Evolutionary conservation across 2,329 filamentous ascomycete species (phyloP).

Genomic region (Myriangium duriaei): DNA sequence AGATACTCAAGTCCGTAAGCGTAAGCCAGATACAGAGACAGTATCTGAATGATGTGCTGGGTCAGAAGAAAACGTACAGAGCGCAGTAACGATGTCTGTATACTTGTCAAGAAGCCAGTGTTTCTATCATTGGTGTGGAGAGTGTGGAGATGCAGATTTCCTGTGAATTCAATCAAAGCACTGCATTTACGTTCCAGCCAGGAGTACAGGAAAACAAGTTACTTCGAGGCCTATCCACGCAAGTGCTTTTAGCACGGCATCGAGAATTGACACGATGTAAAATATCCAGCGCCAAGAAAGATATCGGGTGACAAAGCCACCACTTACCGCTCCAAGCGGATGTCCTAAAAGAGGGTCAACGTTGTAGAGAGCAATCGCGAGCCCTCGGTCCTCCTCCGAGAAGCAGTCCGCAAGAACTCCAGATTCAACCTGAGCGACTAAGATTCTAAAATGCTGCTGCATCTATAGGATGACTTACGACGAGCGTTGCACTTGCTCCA

Average conservation of each 20-base stretch:
- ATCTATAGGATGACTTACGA: constrained; percentile 26
- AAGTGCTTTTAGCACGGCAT: constrained; percentile 54
- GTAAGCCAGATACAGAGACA: constrained; percentile 17
- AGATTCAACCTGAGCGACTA: too few relatives aligned
- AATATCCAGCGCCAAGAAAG: constrained; percentile 71
- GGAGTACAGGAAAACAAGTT: constrained; percentile 50
- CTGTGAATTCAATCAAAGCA: constrained; percentile 44
- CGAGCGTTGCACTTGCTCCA: constrained; percentile 25
- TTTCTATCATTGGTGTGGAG: constrained; percentile 25
- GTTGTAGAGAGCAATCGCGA: constrained; percentile 20
- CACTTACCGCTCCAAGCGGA: constrained; percentile 14
- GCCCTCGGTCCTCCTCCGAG: constrained; percentile 19
- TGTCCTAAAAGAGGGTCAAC: constrained; percentile 19
- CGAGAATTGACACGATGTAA: constrained; percentile 69
- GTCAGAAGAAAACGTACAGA: constrained; percentile 24
- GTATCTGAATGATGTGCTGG: constrained; percentile 16
- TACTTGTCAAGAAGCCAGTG: constrained; percentile 20
- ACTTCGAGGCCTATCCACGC: constrained; percentile 55
- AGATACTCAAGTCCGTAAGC: constrained; percentile 18
- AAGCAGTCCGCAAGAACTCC: constrained; percentile 23
- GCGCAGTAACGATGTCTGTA: constrained; percentile 22
- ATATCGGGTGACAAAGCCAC: constrained; percentile 47
- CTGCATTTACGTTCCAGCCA: too few relatives aligned
- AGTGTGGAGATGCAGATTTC: constrained; percentile 48
- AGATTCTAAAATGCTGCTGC: too few relatives aligned